Base-by-base conservation (phyloP, 2,329 filamentous ascomycete species). In the Aurifilum marmelostoma region DNA sequence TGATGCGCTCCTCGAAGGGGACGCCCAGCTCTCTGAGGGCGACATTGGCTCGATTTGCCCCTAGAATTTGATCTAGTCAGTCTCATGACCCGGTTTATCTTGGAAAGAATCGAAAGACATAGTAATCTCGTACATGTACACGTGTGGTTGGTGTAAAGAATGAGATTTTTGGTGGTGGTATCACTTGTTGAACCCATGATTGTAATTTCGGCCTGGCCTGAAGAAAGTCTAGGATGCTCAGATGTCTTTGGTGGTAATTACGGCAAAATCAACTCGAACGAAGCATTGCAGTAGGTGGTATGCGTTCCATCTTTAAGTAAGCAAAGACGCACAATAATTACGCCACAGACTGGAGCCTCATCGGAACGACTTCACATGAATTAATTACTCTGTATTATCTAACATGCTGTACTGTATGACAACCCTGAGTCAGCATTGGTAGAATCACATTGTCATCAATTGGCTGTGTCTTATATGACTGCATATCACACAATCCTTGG, bases 31-130 rank as follows among this genome's bases (percentile, higher is more conserved):
- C 90, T 54, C 84, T 82, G 47, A 93, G 83, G 18, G 85, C 84
- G 67, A 92, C 91, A 73, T 92, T 88, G 1, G 87, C 90, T 47
- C 92, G 88, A 75, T 94, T 91, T 27, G 91, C 91, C 82, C 80
- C 37, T 39, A 11, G 37, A 11, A 11, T 39, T 39, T 39, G 9
- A 5, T 2, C 11, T 2, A 39, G 37, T 39, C 9, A 39, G 37
- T 39, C 37, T 39, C 11, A 12, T 39, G 37, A 12, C n/a, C n/a
- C n/a, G n/a, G n/a, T n/a, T n/a, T n/a, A n/a, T n/a, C n/a, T n/a
- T n/a, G n/a, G n/a, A n/a, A n/a, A n/a, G n/a, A 9, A 39, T 39
- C 37, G 9, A 12, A 39, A 39, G 34, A 37, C 34, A 37, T n/a
- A n/a, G n/a, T n/a, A 37, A 39, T 11, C 56, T 61, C 77, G 32